Conservation (phyloP, 768 basidiomycete genomes). For the Gloeostereum incarnatum region DNA sequence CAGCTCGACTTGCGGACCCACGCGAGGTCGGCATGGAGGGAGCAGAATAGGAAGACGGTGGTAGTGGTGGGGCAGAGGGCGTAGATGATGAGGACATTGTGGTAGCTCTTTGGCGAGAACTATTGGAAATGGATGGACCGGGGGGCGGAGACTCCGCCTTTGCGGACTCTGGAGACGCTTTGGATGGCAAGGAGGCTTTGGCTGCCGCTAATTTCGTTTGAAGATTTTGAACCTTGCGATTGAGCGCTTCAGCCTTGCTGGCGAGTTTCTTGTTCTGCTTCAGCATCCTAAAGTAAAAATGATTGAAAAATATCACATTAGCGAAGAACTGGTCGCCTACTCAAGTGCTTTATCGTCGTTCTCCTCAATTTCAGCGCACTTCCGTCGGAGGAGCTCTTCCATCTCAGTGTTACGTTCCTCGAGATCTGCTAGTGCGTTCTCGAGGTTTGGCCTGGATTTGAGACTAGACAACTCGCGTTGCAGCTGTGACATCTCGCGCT, state of each 20-base stretch:
- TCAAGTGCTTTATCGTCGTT: slow-evolving; percentile 76
- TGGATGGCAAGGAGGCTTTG: slow-evolving; percentile 26
- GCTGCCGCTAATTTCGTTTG: slow-evolving; percentile 56
- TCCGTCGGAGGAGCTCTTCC: slow-evolving; percentile 60
- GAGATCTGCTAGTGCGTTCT: slow-evolving; percentile 45
- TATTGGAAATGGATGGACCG: slow-evolving; percentile 6
- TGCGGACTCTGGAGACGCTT: background rate
- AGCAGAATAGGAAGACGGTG: slow-evolving; percentile 8
- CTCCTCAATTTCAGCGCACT: slow-evolving; percentile 74
- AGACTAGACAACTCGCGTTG: slow-evolving; percentile 47
- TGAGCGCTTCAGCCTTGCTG: slow-evolving; percentile 60
- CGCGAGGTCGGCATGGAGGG: slow-evolving; percentile 5
- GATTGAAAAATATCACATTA: slow-evolving; percentile 4
- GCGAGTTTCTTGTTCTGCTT: slow-evolving; percentile 76
- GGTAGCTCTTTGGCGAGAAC: too few relatives aligned
- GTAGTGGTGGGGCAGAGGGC: too few relatives aligned
- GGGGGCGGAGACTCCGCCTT: slow-evolving; percentile 2
- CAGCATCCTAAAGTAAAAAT: slow-evolving; percentile 40
- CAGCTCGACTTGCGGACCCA: slow-evolving; percentile 20
- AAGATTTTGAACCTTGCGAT: slow-evolving; percentile 62
- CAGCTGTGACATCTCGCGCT: slow-evolving; percentile 50
- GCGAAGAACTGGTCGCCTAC: slow-evolving; percentile 32
- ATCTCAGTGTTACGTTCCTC: slow-evolving; percentile 67
- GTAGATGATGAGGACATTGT: too few relatives aligned
- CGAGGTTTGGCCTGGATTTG: slow-evolving; percentile 44